These are phyloP conservation scores for Dalbergia cultrata DNA, from an alignment of 306 rosid genomes.

Conservation along the genomic window DNA sequence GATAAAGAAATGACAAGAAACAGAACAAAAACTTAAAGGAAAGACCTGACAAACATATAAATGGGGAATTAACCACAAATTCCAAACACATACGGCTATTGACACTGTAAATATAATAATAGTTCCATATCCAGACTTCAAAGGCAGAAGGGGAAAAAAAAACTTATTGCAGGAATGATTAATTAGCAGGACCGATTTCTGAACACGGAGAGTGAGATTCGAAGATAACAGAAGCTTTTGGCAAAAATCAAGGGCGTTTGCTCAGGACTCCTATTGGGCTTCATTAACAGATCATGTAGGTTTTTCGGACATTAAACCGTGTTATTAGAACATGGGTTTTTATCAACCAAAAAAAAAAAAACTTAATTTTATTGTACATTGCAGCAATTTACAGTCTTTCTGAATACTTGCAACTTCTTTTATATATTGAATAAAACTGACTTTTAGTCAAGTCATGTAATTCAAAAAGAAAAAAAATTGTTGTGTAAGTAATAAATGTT, in stretches of 20 bases:
- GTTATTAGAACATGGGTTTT: not conserved
- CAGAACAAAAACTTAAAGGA: constrained; percentile 3
- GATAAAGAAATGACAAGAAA: constrained; percentile 39
- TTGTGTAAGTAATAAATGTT: constrained; percentile 10
- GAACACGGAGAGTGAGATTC: not conserved
- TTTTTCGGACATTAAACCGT: constrained; percentile 19
- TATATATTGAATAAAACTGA: constrained; percentile 12
- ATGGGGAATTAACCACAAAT: constrained; percentile 22
- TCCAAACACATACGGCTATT: constrained; percentile 22
- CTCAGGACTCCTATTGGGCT: not conserved
- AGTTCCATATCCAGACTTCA: not conserved
- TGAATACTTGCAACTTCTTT: constrained; percentile 14
- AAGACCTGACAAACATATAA: constrained; percentile 31
- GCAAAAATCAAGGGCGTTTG: constrained; percentile 16
- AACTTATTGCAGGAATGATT: not conserved
- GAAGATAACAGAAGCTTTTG: constrained; percentile 11
- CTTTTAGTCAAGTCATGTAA: constrained; percentile 20
- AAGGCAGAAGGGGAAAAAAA: not conserved
- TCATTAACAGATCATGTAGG: not conserved
- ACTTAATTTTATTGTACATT: not conserved
- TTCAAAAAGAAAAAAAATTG: not conserved
- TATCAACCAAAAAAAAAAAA: not conserved
- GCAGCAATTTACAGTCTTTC: constrained; percentile 23
- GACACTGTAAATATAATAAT: constrained; percentile 21
- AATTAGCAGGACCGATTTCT: constrained; percentile 4